Conservation (phyloP, 805 yeast genomes). For the Ogataea salicorniae region DNA sequence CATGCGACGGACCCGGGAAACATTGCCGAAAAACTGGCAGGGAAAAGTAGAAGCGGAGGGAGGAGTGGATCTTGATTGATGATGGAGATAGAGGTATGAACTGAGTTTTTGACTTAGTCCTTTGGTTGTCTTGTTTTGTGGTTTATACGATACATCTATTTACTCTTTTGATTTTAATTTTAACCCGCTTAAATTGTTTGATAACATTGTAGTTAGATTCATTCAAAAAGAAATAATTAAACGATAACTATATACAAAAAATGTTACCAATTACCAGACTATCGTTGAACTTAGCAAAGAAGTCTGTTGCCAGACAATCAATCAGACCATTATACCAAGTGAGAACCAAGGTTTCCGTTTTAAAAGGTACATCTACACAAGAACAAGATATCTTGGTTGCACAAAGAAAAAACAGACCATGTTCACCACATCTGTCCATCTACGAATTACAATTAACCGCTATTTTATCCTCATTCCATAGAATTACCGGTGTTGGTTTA, state of each 20-base stretch:
- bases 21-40: background rate
- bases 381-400: slow-evolving; percentile 67
- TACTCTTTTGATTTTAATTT: background rate
- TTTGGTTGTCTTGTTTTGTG: too few relatives aligned
- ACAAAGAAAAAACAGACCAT: slow-evolving; percentile 85
- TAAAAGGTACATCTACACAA: slow-evolving; percentile 47
- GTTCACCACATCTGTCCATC: slow-evolving; percentile 84
- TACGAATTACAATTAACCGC: slow-evolving; percentile 89
- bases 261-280: slow-evolving; percentile 19
- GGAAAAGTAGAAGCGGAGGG: background rate
- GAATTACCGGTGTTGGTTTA: slow-evolving; percentile 81
- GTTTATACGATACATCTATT: too few relatives aligned
- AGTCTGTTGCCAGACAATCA: slow-evolving; percentile 11
- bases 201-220: background rate
- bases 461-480: slow-evolving; percentile 75
- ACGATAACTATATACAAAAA: background rate
- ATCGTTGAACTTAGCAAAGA: slow-evolving; percentile 14
- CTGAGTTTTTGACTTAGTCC: too few relatives aligned
- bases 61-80: background rate
- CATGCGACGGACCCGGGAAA: slow-evolving; percentile 5
- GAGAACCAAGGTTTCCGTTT: slow-evolving; percentile 37
- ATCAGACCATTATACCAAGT: slow-evolving; percentile 17
- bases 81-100: too few relatives aligned
- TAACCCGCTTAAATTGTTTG: background rate
- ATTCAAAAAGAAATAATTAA: background rate